Percentiles rank a stretch among this genome's conserved stretches.
These are phyloP conservation scores for Sclerotinia sclerotiorum DNA, from an alignment of 2,329 filamentous ascomycete species.

Conservation along the genomic window DNA sequence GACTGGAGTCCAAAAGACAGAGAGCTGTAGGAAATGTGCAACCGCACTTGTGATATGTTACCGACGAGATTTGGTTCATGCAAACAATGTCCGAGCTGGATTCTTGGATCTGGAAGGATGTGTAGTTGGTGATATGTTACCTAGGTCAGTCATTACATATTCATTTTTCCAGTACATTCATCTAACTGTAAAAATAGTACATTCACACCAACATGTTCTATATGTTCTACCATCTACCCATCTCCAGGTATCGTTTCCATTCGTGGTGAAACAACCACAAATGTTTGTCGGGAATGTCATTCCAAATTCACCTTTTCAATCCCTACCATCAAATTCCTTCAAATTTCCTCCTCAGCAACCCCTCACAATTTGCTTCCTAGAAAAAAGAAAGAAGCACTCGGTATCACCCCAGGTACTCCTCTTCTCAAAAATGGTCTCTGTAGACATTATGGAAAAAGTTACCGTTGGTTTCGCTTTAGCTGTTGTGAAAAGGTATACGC, in stretches of 20 bases:
- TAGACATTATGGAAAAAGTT: conserved; percentile 57
- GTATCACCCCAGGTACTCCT: conserved; percentile 56
- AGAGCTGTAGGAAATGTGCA: conserved; percentile 61
- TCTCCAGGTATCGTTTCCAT: conserved; percentile 67
- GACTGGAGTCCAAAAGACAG: conserved; percentile 51
- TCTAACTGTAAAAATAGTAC: conserved; percentile 49
- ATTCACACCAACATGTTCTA: conserved; percentile 74
- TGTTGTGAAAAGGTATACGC: conserved; percentile 59
- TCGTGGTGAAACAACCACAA: conserved; percentile 69
- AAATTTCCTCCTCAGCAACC: conserved; percentile 56
- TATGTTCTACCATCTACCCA: conserved; percentile 68
- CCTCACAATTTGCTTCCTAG: conserved; percentile 44
- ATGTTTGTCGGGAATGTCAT: conserved; percentile 78
- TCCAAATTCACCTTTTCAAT: conserved; percentile 77
- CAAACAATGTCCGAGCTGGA: conserved; percentile 70
- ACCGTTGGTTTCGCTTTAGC: conserved; percentile 65
- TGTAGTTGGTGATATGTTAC: conserved; percentile 72
- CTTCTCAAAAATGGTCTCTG: conserved; percentile 56
- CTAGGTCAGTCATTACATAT: conserved; percentile 49
- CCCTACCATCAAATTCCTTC: conserved; percentile 74
- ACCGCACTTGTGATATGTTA: conserved; percentile 55
- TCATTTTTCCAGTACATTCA: not conserved
- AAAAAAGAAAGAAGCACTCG: conserved; percentile 54
- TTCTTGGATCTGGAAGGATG: conserved; percentile 77
- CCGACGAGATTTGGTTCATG: conserved; percentile 69